Conservation (phyloP, 345 rosid species). For the Citrus glauca region DNA sequence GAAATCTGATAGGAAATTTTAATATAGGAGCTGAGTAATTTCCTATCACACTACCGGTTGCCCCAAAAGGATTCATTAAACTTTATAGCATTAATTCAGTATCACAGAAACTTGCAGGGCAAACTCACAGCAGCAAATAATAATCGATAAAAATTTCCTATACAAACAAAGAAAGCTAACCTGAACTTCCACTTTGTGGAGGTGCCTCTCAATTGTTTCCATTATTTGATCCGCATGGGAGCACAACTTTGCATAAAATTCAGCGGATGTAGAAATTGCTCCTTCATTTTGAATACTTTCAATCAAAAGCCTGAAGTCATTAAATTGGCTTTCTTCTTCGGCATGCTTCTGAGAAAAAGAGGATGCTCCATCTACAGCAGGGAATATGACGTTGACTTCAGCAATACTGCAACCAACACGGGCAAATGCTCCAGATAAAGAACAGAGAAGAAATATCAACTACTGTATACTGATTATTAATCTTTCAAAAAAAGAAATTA, state of each 20-base stretch:
- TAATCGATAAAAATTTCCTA: background rate
- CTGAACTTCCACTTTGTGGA: constrained; percentile 80
- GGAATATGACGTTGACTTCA: constrained; percentile 90
- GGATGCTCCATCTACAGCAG: constrained; percentile 73
- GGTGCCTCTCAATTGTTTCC: constrained; percentile 70
- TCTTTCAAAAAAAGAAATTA: background rate
- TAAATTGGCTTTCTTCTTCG: constrained; percentile 79
- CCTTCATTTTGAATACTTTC: constrained; percentile 74
- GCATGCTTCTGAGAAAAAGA: constrained; percentile 77
- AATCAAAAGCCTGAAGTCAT: constrained; percentile 69
- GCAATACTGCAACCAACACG: constrained; percentile 61
- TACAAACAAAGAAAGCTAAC: constrained; percentile 32
- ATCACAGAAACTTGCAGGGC: constrained; percentile 5
- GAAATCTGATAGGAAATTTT: background rate
- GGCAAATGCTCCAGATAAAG: background rate
- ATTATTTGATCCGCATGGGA: constrained; percentile 86
- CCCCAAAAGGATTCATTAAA: background rate
- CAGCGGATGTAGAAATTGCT: constrained; percentile 63
- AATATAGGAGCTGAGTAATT: background rate
- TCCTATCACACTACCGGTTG: background rate
- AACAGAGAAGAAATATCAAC: background rate
- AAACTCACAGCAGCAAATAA: constrained; percentile 7
- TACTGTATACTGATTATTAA: background rate
- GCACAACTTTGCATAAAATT: constrained; percentile 70
- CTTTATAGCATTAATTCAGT: background rate